These are phyloP conservation scores for Cotoneaster glaucophyllus DNA, from an alignment of 306 rosid species.

Conservation along the genomic window DNA sequence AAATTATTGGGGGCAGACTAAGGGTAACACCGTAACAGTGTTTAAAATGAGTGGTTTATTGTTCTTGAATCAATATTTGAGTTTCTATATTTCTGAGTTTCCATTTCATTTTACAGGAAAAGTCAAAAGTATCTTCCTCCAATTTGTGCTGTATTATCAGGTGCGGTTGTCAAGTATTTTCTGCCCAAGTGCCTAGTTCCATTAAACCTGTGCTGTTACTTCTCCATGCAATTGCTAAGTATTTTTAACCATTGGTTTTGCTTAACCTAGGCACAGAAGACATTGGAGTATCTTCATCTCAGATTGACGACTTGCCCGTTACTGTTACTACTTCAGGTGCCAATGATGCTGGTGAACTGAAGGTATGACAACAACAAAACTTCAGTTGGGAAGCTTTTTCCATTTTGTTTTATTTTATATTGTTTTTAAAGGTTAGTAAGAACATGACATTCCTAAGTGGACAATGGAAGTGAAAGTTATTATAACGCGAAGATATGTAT, in stretches of 20 bases:
- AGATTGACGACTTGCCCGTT: conserved; percentile 53
- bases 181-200: background rate
- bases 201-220: background rate
- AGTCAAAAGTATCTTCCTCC: conserved; percentile 21
- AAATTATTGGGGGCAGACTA: background rate
- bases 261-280: conserved; percentile 29
- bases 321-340: conserved; percentile 21
- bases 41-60: conserved; percentile 4
- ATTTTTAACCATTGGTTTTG: background rate
- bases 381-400: background rate
- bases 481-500: background rate
- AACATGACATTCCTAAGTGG: background rate
- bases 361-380: conserved; percentile 35
- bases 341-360: conserved; percentile 39
- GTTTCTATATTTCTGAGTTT: background rate
- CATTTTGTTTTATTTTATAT: background rate
- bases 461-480: background rate
- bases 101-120: conserved; percentile 45
- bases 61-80: background rate
- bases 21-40: background rate
- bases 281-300: conserved; percentile 36
- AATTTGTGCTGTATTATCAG: conserved; percentile 45
- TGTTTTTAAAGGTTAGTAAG: background rate
- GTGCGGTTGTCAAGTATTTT: conserved; percentile 20
- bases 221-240: background rate